phyloP scores from a whole-genome alignment of 2,329 filamentous ascomycete species.

The Neophaeococcomyces mojaviensis region DNA sequence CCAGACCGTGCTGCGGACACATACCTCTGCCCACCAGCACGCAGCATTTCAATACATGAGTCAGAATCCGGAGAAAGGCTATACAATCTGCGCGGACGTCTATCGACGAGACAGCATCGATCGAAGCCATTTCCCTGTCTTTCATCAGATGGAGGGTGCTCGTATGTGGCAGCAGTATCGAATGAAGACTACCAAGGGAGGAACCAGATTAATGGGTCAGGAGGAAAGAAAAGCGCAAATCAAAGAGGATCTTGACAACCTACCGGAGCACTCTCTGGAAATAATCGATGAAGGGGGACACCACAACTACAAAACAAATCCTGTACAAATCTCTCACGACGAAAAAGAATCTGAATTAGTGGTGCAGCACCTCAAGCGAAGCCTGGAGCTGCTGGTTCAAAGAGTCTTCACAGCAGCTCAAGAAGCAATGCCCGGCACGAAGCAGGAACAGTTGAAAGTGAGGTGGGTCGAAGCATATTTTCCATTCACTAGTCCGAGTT shows the following conservation, averaged over 20 bases:
- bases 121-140: slow-evolving; percentile 88
- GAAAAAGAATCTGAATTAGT: slow-evolving; percentile 74
- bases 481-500: slow-evolving; percentile 90
- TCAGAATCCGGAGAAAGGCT: slow-evolving; percentile 54
- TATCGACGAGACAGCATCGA: slow-evolving; percentile 94
- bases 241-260: slow-evolving; percentile 58
- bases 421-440: slow-evolving; percentile 49
- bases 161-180: slow-evolving; percentile 67
- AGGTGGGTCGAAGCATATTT: slow-evolving; percentile 98
- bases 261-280: slow-evolving; percentile 44
- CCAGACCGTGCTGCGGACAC: slow-evolving; percentile 76
- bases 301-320: slow-evolving; percentile 70
- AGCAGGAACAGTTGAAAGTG: slow-evolving; percentile 68
- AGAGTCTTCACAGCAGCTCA: slow-evolving; percentile 78
- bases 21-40: slow-evolving; percentile 91
- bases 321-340: slow-evolving; percentile 67
- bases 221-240: slow-evolving; percentile 51
- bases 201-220: slow-evolving; percentile 1
- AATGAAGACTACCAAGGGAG: slow-evolving; percentile 12
- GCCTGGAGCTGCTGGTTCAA: slow-evolving; percentile 80
- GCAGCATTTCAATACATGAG: slow-evolving; percentile 58
- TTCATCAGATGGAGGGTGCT: slow-evolving; percentile 98
- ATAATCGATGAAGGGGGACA: slow-evolving; percentile 43
- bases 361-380: slow-evolving; percentile 76
- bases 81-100: slow-evolving; percentile 87